These are phyloP conservation scores for Macrophomina tecta DNA, from an alignment of 2,329 filamentous ascomycete species.

Conservation along the genomic window DNA sequence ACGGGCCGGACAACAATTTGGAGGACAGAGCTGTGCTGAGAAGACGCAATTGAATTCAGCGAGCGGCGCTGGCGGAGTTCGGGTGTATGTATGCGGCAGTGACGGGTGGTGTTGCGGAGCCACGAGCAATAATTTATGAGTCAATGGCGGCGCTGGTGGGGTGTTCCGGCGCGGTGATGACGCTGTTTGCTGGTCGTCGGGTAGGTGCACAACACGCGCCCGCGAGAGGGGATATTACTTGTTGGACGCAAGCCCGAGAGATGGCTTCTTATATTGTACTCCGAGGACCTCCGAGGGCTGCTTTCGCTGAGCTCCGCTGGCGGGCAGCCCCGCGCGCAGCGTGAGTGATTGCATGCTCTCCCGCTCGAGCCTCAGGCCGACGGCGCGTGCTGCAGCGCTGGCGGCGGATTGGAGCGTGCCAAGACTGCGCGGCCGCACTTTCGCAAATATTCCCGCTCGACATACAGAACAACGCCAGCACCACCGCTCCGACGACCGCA, in stretches of 20 bases:
- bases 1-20: neutral
- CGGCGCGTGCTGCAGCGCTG: slow-evolving; percentile 19
- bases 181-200: slow-evolving; percentile 4
- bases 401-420: slow-evolving; percentile 23
- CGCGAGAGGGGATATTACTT: neutral
- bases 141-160: slow-evolving; percentile 18
- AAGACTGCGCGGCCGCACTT: slow-evolving; percentile 26
- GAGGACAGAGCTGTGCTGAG: neutral
- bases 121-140: slow-evolving; percentile 21
- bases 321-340: slow-evolving; percentile 7
- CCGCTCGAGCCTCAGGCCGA: slow-evolving; percentile 17
- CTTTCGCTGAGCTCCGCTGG: slow-evolving; percentile 8
- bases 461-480: slow-evolving; percentile 4
- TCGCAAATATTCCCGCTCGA: slow-evolving; percentile 25
- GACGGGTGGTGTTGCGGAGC: slow-evolving; percentile 16
- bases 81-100: slow-evolving; percentile 8
- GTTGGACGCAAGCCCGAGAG: no score
- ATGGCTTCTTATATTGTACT: neutral
- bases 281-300: neutral
- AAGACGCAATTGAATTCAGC: slow-evolving; percentile 1
- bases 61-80: neutral
- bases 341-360: neutral
- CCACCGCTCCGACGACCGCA: neutral
- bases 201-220: slow-evolving; percentile 3
- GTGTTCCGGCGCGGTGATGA: slow-evolving; percentile 13